Base-by-base conservation (phyloP, 805 yeast genomes). In the Barnettozyma sp. region DNA sequence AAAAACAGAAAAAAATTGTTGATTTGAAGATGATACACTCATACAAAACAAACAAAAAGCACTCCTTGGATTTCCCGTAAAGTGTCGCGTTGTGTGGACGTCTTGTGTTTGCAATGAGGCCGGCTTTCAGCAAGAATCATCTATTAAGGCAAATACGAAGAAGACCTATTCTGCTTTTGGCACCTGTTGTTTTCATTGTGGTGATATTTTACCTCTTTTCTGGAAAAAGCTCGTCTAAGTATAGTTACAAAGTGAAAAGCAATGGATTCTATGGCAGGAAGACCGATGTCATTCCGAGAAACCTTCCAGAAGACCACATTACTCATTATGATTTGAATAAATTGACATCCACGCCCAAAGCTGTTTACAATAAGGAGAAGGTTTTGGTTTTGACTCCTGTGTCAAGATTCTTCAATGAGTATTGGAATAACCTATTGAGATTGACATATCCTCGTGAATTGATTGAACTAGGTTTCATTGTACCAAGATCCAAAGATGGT, bases 301-400 rank as follows among this genome's bases (percentile, higher is more conserved):
- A 74, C 52, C 55, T 75, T 35, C 83, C 84, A 17, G 72, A 73
- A 33, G 81, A 82, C 50, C 92, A 82, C 54, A 81, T 83, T 43
- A 71, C 82, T 25, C 94, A 83, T 53, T 85, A 82, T 54, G 86
- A 90, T 59, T 70, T 92, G 65, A 90, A 92, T 63, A 71, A 71
- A 46, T 64, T 90, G 46, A 76, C 76, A 18, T 71, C 90, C 4
- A 73, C 88, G 4, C 68, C 82, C 20, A 70, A 75, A 58, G 82
- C 95, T 15, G 76, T 76, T 34, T 70, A 70, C 40, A 82, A 85
- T 58, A 74, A 73, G 50, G 97, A 92, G 56, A 80, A 82, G 44
- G 84, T 92, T 15, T 68, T 92, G 55, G 76, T 92, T 39, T 69
- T 92, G 54, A 78, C 97, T 2, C 98, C 98, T 24, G 78, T 92